These are phyloP conservation scores for Fusarium lateritium DNA, from an alignment of 2,329 filamentous ascomycete species.

Conservation along the genomic window DNA sequence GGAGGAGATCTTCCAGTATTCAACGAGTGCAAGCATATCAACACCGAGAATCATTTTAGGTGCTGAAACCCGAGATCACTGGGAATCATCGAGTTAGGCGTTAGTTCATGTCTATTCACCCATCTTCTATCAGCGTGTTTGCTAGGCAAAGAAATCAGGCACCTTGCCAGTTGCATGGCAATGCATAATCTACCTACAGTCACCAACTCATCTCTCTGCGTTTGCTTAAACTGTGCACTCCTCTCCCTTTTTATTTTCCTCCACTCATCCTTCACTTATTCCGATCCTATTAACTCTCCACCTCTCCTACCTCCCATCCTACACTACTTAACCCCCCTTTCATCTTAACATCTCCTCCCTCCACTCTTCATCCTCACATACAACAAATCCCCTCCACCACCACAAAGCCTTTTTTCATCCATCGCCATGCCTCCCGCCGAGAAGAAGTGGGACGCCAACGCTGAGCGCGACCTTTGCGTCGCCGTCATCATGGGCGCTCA, in stretches of 20 bases:
- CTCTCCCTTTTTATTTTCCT: neutral
- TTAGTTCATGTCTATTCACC: neutral
- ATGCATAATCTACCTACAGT: neutral
- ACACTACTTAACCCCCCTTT: conserved; percentile 4
- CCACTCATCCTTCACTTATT: neutral
- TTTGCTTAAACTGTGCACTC: neutral
- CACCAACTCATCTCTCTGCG: neutral
- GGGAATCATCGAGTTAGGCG: neutral
- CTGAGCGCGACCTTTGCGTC: conserved; percentile 58
- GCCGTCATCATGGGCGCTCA: conserved; percentile 52
- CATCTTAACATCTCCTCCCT: neutral
- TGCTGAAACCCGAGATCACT: neutral
- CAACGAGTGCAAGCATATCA: neutral
- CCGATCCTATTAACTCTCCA: neutral
- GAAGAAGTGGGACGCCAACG: conserved; percentile 56
- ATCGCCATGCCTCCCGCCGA: conserved; percentile 48
- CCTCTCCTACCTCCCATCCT: conserved; percentile 2
- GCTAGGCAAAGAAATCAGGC: conserved; percentile 7
- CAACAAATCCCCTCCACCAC: conserved; percentile 1
- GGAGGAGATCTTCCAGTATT: too few relatives aligned
- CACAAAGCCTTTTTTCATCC: conserved; percentile 3
- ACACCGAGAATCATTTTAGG: neutral
- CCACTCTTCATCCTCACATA: neutral
- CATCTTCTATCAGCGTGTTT: neutral
- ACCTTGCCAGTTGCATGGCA: conserved; percentile 4